phyloP scores from a whole-genome alignment of 257 asterid species.

The Solanum peruvianum region DNA sequence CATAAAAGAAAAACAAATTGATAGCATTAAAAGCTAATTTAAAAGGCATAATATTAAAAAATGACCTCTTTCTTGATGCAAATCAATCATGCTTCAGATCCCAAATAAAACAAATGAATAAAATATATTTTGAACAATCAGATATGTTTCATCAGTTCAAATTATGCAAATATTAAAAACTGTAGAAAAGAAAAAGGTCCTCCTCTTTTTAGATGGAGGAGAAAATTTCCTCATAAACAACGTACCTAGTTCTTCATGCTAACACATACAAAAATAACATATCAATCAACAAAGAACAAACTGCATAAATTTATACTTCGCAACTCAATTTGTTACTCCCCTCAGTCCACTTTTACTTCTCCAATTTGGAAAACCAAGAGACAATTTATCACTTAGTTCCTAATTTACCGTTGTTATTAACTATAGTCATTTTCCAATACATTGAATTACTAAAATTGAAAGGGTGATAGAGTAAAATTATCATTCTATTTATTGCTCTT shows the following conservation, averaged over 20 bases:
- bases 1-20: conserved; percentile 3
- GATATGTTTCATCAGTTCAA: not conserved
- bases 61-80: not conserved
- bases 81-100: not conserved
- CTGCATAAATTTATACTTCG: not conserved
- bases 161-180: not conserved
- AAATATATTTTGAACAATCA: not conserved
- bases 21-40: not conserved
- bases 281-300: not conserved
- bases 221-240: not conserved
- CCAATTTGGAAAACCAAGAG: not conserved
- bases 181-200: too few species aligned
- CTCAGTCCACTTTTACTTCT: not conserved
- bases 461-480: not conserved
- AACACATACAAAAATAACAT: not conserved
- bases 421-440: not conserved
- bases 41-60: not conserved
- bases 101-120: not conserved
- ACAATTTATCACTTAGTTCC: not conserved
- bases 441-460: not conserved
- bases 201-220: too few species aligned
- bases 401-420: not conserved
- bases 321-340: not conserved
- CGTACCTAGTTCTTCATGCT: not conserved
- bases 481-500: not conserved